A percentile compares a stretch with the other conserved stretches of the same genome.
Conservation (phyloP, 2,329 filamentous ascomycete species). For the Cadophora sp. region DNA sequence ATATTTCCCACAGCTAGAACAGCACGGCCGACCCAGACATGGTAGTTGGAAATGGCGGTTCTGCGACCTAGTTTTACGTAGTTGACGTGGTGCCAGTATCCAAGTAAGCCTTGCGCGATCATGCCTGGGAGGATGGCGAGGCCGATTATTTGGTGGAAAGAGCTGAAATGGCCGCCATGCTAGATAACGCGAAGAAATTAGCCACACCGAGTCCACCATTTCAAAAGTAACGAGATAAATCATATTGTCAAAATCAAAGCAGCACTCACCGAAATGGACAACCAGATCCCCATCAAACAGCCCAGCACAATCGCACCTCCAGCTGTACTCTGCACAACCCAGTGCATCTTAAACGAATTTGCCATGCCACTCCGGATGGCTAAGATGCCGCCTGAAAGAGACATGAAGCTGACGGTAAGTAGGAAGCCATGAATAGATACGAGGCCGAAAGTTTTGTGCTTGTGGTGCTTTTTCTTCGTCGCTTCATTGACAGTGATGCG, state of each 20-base stretch:
- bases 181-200: neutral
- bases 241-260: neutral
- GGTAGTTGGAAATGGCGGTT: constrained; percentile 23
- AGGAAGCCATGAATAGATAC: constrained; percentile 28
- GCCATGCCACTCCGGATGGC: constrained; percentile 25
- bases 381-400: constrained; percentile 21
- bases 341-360: constrained; percentile 27
- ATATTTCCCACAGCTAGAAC: constrained; percentile 23
- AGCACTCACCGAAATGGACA: constrained; percentile 24
- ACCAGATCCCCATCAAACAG: constrained; percentile 24
- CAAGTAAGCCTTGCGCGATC: constrained; percentile 20
- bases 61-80: constrained; percentile 24
- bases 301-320: constrained; percentile 24
- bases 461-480: constrained; percentile 18
- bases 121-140: constrained; percentile 21
- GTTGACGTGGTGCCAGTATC: constrained; percentile 29
- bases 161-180: constrained; percentile 21
- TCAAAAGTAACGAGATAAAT: neutral
- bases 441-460: constrained; percentile 23
- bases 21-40: constrained; percentile 27
- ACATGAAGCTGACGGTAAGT: constrained; percentile 22
- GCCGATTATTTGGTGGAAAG: constrained; percentile 26
- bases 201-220: neutral
- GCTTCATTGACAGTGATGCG: neutral
- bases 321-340: constrained; percentile 23